Evolutionary conservation across 2,329 filamentous ascomycete species (phyloP).

Genomic region (Neonectria faginata): DNA sequence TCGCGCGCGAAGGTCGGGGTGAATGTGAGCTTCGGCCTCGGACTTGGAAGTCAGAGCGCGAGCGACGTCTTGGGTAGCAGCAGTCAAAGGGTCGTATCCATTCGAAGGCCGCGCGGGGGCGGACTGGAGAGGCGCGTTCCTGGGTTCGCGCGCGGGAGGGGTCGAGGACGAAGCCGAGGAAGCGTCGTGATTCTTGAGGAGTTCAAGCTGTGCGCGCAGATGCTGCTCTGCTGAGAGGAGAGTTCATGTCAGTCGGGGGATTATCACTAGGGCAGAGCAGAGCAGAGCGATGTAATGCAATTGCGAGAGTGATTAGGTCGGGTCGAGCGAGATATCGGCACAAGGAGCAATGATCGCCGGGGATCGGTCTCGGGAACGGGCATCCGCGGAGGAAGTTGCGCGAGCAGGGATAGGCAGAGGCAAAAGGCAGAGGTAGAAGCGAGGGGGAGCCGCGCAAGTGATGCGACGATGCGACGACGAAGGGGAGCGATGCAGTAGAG

Average conservation of each 20-base stretch:
- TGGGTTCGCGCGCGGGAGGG: constrained; percentile 47
- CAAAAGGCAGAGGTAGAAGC: not conserved
- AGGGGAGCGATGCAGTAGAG: not conserved
- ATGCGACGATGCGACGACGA: constrained; percentile 31
- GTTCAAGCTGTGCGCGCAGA: constrained; percentile 58
- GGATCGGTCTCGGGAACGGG: constrained; percentile 27
- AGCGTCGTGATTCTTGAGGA: constrained; percentile 56
- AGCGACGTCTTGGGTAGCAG: constrained; percentile 50
- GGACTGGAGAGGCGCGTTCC: constrained; percentile 46
- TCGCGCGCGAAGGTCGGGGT: constrained; percentile 60
- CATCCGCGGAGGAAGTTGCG: constrained; percentile 31
- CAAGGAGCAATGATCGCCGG: constrained; percentile 26
- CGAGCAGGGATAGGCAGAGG: constrained; percentile 27
- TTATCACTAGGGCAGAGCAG: constrained; percentile 14
- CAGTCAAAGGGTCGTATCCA: constrained; percentile 59
- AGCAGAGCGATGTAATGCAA: constrained; percentile 32
- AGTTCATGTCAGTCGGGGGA: constrained; percentile 41
- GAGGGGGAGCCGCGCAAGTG: constrained; percentile 21
- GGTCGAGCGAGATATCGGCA: constrained; percentile 26
- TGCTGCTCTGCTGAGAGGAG: constrained; percentile 53
- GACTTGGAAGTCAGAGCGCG: constrained; percentile 51
- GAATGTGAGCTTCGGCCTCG: constrained; percentile 60
- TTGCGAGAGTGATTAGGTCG: constrained; percentile 31
- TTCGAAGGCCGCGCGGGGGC: constrained; percentile 53
- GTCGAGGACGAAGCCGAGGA: constrained; percentile 48